These are phyloP conservation scores for Triticum monococcum DNA, from an alignment of 176 grass and related monocot species.

Conservation along the genomic window DNA sequence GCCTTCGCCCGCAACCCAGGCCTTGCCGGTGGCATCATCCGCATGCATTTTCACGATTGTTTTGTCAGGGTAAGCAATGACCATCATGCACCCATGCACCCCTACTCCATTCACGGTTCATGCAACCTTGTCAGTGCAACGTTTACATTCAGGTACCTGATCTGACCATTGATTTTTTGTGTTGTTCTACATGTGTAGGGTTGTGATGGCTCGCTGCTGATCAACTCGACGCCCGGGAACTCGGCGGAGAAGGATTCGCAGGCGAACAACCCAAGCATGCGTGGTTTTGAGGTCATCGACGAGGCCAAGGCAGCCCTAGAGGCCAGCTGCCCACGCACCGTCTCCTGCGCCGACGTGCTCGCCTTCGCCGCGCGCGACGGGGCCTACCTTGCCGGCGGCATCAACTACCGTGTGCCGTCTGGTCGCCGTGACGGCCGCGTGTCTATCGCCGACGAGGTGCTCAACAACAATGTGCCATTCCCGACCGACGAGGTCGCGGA, in stretches of 20 bases:
- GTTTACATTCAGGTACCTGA: background rate
- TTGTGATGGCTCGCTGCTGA: conserved; percentile 52
- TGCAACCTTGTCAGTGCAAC: background rate
- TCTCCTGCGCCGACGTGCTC: conserved; percentile 63
- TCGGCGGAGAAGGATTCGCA: conserved; percentile 32
- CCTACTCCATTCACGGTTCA: background rate
- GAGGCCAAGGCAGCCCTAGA: conserved; percentile 57
- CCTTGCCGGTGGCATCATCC: conserved; percentile 62
- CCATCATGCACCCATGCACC: background rate
- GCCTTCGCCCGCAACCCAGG: conserved; percentile 38
- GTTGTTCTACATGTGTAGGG: conserved; percentile 9
- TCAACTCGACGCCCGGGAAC: conserved; percentile 40
- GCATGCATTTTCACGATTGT: conserved; percentile 91
- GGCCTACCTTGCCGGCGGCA: conserved; percentile 27
- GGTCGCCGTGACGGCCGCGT: conserved; percentile 56
- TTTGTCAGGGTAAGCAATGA: conserved; percentile 69
- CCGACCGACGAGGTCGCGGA: background rate
- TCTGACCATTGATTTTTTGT: background rate
- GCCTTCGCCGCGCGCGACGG: conserved; percentile 55
- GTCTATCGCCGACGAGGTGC: conserved; percentile 22
- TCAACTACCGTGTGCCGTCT: conserved; percentile 28
- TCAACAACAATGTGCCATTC: conserved; percentile 24
- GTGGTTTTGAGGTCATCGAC: conserved; percentile 53
- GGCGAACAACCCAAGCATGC: conserved; percentile 55
- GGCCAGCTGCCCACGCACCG: conserved; percentile 45